Evolutionary conservation across 1,284 basidiomycete species (phyloP).

Genomic region (Cystobasidium sp.): DNA sequence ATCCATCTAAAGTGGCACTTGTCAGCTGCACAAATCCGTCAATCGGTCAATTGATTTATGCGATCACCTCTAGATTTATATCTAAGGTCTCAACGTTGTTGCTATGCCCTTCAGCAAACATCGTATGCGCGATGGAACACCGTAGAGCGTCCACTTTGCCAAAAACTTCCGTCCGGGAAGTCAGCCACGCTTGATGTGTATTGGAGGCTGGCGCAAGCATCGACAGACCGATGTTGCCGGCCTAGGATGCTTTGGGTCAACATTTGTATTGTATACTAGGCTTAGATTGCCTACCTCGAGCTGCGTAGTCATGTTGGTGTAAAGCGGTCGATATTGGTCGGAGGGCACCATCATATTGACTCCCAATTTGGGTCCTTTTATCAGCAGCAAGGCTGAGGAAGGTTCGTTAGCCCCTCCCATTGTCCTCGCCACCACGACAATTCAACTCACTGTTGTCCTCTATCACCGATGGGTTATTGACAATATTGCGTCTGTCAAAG

Average conservation of each 20-base stretch:
- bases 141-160: slow-evolving; percentile 66
- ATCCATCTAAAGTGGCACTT: slow-evolving; percentile 51
- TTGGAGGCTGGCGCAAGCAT: slow-evolving; percentile 85
- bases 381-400: slow-evolving; percentile 69
- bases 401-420: slow-evolving; percentile 11
- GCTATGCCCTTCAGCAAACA: slow-evolving; percentile 68
- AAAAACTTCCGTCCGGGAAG: slow-evolving; percentile 61
- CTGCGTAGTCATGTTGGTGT: slow-evolving; percentile 70
- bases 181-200: slow-evolving; percentile 73
- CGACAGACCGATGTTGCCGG: slow-evolving; percentile 65
- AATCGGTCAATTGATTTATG: no score
- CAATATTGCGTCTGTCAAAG: slow-evolving; percentile 72
- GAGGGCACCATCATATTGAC: slow-evolving; percentile 67
- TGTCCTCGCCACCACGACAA: slow-evolving; percentile 29
- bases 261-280: no score
- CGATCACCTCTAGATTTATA: slow-evolving; percentile 68
- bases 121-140: slow-evolving; percentile 74
- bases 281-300: slow-evolving; percentile 58
- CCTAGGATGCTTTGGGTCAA: slow-evolving; percentile 44
- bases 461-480: slow-evolving; percentile 76
- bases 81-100: slow-evolving; percentile 78
- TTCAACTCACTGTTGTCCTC: slow-evolving; percentile 75
- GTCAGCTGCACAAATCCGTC: slow-evolving; percentile 24
- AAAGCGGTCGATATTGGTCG: slow-evolving; percentile 72
- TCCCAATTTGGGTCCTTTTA: slow-evolving; percentile 67